Evolutionary conservation across 257 asterid species (phyloP).

Genomic region (Galeopsis tetrahit): DNA sequence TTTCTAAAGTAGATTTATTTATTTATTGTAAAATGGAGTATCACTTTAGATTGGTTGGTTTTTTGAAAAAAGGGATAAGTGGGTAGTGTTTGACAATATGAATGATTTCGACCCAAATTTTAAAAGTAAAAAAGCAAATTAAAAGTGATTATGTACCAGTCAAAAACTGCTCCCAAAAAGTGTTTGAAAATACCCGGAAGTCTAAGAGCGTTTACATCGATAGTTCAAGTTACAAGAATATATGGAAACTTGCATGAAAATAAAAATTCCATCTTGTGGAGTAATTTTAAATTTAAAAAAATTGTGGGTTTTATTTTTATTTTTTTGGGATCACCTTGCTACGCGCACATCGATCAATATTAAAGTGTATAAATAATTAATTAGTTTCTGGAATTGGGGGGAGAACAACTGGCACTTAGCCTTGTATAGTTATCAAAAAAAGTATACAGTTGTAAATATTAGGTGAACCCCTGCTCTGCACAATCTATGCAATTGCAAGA

Average conservation of each 20-base stretch:
- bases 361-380: not conserved
- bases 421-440: constrained; percentile 17
- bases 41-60: too few relatives aligned
- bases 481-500: not conserved
- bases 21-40: too few relatives aligned
- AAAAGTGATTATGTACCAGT: too few relatives aligned
- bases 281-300: not conserved
- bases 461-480: not conserved
- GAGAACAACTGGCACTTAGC: constrained; percentile 31
- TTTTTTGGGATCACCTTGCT: constrained; percentile 3
- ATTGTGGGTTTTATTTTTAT: not conserved
- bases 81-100: not conserved
- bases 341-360: not conserved
- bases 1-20: too few relatives aligned
- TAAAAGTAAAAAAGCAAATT: too few relatives aligned
- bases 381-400: not conserved
- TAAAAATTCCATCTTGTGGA: not conserved
- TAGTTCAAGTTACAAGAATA: too few relatives aligned
- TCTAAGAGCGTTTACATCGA: too few relatives aligned
- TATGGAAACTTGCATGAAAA: not conserved
- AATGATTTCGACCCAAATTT: not conserved
- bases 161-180: too few relatives aligned
- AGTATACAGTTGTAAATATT: not conserved
- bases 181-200: too few relatives aligned
- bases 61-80: too few relatives aligned